Evolutionary conservation across 352 stramenopile species (phyloP), one percentile per base, ranked within the genome.

Genomic region (Phytophthora multivora): DNA sequence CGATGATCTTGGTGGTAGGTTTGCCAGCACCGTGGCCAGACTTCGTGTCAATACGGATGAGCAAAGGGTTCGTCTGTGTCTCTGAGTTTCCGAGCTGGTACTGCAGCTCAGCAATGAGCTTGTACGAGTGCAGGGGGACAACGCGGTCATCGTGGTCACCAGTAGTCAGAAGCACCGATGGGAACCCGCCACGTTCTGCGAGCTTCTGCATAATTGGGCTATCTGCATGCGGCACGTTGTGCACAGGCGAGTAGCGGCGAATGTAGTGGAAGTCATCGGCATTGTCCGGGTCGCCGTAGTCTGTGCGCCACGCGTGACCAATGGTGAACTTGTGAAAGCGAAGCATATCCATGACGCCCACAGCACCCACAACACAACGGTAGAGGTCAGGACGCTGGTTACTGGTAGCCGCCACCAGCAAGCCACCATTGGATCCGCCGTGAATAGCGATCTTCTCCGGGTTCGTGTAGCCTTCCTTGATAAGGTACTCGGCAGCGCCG

Each of bases 301-400:
- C 90, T 49, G 86, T 83, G 51, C 84, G 83, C 90, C 90, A 97
- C 11, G 88, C 88, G 52, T 95, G 83, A n/a, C 93, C 93, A 42
- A 96, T 95, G n/a, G 97, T 91, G 41, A 98, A 93, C 60, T 92
- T 97, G 74, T 97, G 82, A 74, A 97, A 99, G 30, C 93, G 83
- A 53, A 98, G 92, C 96, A 99, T 99, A 77, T 99, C 95, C 58
- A 98, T 84, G 25, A 99, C 83, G 30, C 95, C 93, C 35, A 98
- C 96, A 47, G 90, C 89, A 49, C 91, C 96, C 31, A 98, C 90
- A 21, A 91, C 94, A 21, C 89, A 96, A 39, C 90, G 83, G 71
- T 97, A 98, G 6, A 98, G 75, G 40, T 98, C 88, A 1, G 91
- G 91, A 19, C 89, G 76, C 67, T 97, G 89, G 59, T 97, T 95